These are phyloP conservation scores for Colletotrichum eremochloae DNA, from an alignment of 2,329 filamentous ascomycete genomes.

Conservation along the genomic window DNA sequence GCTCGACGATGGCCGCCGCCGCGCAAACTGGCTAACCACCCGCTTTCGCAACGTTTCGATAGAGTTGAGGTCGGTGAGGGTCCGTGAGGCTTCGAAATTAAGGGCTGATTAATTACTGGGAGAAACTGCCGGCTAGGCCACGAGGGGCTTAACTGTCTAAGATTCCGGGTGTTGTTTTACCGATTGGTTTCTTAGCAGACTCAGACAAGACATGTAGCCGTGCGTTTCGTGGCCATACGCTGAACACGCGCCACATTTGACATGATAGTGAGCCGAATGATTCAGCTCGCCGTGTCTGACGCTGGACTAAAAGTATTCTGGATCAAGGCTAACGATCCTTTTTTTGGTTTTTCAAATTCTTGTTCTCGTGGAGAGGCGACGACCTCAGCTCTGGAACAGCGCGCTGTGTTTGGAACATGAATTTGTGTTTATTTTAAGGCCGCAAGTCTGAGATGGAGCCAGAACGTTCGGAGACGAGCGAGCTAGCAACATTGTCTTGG, in stretches of 20 bases:
- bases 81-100: slow-evolving; percentile 5
- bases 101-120: background rate
- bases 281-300: background rate
- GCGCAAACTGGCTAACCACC: background rate
- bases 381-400: background rate
- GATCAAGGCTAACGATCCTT: background rate
- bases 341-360: background rate
- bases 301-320: background rate
- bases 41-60: slow-evolving; percentile 19
- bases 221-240: background rate
- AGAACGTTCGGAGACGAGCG: background rate
- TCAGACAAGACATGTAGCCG: background rate
- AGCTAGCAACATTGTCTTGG: background rate
- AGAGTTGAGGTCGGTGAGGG: background rate
- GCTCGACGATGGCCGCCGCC: slow-evolving; percentile 1
- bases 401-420: too few relatives aligned
- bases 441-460: background rate
- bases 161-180: background rate
- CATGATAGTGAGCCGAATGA: background rate
- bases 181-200: background rate
- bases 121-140: background rate
- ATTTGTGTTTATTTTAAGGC: background rate
- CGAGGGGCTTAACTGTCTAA: background rate
- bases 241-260: background rate
- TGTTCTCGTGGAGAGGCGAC: background rate